Conservation (phyloP, 306 rosid species). For the Morella rubra region DNA sequence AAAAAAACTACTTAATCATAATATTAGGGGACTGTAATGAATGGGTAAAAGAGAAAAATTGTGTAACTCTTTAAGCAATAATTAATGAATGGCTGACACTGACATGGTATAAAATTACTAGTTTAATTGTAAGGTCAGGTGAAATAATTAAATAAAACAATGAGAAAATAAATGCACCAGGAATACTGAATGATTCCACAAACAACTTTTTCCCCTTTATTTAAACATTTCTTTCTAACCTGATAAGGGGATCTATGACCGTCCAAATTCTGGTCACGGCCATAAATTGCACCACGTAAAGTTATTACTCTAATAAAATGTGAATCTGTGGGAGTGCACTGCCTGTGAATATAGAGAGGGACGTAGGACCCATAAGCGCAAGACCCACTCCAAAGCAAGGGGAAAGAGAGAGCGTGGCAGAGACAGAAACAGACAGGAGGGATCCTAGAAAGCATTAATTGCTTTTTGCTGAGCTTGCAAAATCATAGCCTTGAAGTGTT, state of each 20-base stretch:
- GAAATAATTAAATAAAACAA: too few species aligned
- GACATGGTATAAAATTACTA: too few species aligned
- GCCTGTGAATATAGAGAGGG: neutral
- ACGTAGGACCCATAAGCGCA: slow-evolving; percentile 11
- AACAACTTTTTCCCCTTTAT: neutral
- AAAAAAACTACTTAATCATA: too few species aligned
- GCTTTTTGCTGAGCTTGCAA: neutral
- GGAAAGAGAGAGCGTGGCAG: neutral
- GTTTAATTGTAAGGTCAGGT: too few species aligned
- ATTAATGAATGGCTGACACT: too few species aligned
- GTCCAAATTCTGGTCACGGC: neutral
- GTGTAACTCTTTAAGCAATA: too few species aligned
- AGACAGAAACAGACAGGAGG: neutral
- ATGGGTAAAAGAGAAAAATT: too few species aligned
- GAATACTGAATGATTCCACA: neutral
- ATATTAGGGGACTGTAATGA: too few species aligned
- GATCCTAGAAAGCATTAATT: slow-evolving; percentile 16
- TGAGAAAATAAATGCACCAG: neutral
- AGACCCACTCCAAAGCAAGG: neutral
- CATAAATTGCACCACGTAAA: neutral
- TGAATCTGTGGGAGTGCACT: neutral
- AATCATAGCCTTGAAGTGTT: slow-evolving; percentile 8
- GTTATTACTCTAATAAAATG: neutral
- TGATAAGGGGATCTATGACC: neutral
- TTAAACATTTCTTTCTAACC: neutral